Percentiles rank a stretch among this genome's conserved stretches.
Evolutionary conservation across 768 basidiomycete genomes (phyloP).

Genomic region (Coprinellus aureogranulatus): DNA sequence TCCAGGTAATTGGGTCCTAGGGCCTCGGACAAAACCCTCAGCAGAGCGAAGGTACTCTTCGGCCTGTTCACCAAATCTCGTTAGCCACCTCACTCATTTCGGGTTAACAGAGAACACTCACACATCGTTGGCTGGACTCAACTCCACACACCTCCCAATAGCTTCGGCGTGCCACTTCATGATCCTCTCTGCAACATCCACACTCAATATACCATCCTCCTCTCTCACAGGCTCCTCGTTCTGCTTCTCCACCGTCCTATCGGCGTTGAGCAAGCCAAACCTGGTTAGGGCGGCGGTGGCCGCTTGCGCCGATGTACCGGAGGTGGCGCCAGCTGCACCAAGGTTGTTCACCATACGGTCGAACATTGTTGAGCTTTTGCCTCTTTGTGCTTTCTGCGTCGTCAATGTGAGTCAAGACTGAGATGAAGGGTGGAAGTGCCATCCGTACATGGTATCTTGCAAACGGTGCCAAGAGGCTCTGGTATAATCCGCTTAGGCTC

Average conservation of each 20-base stretch:
- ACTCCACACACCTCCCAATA: slow-evolving; percentile 89
- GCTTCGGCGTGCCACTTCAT: slow-evolving; percentile 98
- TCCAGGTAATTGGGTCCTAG: slow-evolving; percentile 84
- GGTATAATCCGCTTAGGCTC: slow-evolving; percentile 77
- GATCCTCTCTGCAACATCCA: slow-evolving; percentile 85
- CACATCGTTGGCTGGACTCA: slow-evolving; percentile 82
- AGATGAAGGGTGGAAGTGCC: background rate
- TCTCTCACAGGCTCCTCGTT: slow-evolving; percentile 72
- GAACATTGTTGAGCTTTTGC: slow-evolving; percentile 70
- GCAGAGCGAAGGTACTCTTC: slow-evolving; percentile 82
- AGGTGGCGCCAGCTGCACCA: slow-evolving; percentile 63
- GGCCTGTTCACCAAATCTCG: slow-evolving; percentile 49
- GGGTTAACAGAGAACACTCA: slow-evolving; percentile 46
- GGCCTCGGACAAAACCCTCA: slow-evolving; percentile 83
- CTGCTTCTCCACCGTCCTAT: slow-evolving; percentile 47
- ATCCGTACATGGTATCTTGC: slow-evolving; percentile 83
- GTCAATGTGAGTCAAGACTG: background rate
- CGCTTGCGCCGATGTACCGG: slow-evolving; percentile 76
- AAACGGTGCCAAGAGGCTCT: slow-evolving; percentile 66
- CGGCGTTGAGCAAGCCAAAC: slow-evolving; percentile 75
- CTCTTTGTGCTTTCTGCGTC: slow-evolving; percentile 56
- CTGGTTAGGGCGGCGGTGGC: slow-evolving; percentile 81
- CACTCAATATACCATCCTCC: slow-evolving; percentile 76
- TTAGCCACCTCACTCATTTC: background rate
- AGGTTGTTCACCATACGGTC: slow-evolving; percentile 92